phyloP scores from a whole-genome alignment of 768 basidiomycete species.

The Lentinus brumalis region DNA sequence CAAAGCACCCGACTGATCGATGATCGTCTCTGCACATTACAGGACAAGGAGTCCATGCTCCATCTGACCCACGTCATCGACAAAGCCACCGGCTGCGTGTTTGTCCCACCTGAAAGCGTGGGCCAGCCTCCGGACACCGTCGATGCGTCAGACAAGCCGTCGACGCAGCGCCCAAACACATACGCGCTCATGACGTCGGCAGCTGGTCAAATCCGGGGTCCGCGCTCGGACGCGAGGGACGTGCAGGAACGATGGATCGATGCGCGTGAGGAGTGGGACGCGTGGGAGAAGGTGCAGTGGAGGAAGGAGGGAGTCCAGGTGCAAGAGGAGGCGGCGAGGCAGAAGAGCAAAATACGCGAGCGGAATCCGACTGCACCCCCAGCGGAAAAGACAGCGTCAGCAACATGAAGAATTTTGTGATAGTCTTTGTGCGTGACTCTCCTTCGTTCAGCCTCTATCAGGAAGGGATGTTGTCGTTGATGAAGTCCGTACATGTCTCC shows the following conservation, averaged over 20 bases:
- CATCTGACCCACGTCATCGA: conserved; percentile 84
- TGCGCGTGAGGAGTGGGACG: conserved; percentile 78
- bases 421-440: not conserved
- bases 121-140: conserved; percentile 34
- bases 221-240: conserved; percentile 61
- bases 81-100: conserved; percentile 90
- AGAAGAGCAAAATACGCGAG: conserved; percentile 30
- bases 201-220: conserved; percentile 52
- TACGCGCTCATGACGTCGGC: conserved; percentile 71
- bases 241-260: conserved; percentile 97
- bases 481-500: too few relatives aligned
- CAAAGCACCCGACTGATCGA: not conserved
- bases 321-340: conserved; percentile 41
- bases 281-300: conserved; percentile 78
- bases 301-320: conserved; percentile 66
- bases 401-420: not conserved
- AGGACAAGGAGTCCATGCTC: conserved; percentile 97
- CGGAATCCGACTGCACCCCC: conserved; percentile 1
- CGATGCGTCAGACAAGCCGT: conserved; percentile 35
- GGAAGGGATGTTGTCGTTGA: too few relatives aligned
- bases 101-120: conserved; percentile 57
- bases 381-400: not conserved
- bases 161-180: conserved; percentile 59
- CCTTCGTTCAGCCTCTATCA: not conserved
- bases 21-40: not conserved